Base-by-base conservation (phyloP, 805 yeast species). In the Yarrowia sp. region DNA sequence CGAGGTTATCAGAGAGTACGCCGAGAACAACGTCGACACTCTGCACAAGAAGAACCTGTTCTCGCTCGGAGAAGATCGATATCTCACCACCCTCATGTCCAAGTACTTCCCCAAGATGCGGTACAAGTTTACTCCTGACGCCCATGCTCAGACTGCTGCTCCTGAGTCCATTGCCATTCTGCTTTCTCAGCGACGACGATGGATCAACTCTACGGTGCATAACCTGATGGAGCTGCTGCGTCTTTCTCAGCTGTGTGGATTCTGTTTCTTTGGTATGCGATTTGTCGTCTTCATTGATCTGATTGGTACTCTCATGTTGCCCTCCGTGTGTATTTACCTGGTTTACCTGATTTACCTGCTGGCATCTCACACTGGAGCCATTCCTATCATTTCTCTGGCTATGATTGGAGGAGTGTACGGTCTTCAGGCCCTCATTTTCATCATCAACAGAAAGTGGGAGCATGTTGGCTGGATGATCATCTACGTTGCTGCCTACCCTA, bases 161-260 rank as follows among this genome's bases (percentile, higher is more conserved):
- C 88, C 88, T 1, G 84, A 81, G 65, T 75, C 76, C 44, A 81
- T 83, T 71, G 73, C 71, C 65, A 83, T 83, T 57, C 75, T 83
- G 68, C 76, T 83, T 60, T 83, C 86, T 2, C 86, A 83, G 73
- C 80, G 86, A 70, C 83, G 86, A 73, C 84, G 88, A 68, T 84
- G 88, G 88, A 84, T 84, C 71, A 84, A 84, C 72, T 85, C 88
- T 8, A 84, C 88, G 0, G 86, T 84, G 35, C 88, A 84, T 74
- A 84, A 84, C 69, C 80, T 84, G 72, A 76, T 81, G 72, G 88
- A 84, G 74, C 79, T 84, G 69, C 79, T 83, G 43, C 77, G 83
- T 69, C 81, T 84, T 47, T 78, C 79, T 35, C 84, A 84, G 66
- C 80, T 84, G 78, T 84, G 88, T 75, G 88, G 88, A 58, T 84